Evolutionary conservation across 1,284 basidiomycete genomes (phyloP).

Genomic region (Cryptococcus jaspeensis): DNA sequence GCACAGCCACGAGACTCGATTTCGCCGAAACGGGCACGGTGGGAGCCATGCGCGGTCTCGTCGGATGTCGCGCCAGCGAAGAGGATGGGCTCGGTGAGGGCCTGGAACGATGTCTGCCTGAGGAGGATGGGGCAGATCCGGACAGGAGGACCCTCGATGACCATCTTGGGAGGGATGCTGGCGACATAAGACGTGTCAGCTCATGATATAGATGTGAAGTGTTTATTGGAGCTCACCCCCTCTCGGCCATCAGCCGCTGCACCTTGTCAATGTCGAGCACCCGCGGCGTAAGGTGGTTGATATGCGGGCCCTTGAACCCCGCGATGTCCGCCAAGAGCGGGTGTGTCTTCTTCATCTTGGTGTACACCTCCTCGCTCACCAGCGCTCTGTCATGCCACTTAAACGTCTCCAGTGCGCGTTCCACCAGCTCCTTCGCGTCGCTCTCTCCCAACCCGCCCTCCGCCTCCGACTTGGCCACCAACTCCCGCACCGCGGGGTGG

Average conservation of each 20-base stretch:
- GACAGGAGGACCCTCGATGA: slow-evolving; percentile 51
- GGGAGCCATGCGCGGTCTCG: slow-evolving; percentile 27
- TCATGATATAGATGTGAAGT: neutral
- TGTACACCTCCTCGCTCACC: slow-evolving; percentile 43
- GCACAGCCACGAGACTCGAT: slow-evolving; percentile 53
- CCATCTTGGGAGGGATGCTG: slow-evolving; percentile 51
- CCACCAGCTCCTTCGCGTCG: slow-evolving; percentile 42
- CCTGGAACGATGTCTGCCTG: slow-evolving; percentile 53
- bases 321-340: slow-evolving; percentile 52
- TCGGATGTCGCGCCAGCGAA: slow-evolving; percentile 30
- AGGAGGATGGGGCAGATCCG: slow-evolving; percentile 49
- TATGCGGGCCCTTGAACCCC: slow-evolving; percentile 52
- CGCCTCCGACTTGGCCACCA: slow-evolving; percentile 43
- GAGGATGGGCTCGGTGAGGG: slow-evolving; percentile 48
- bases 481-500: slow-evolving; percentile 32
- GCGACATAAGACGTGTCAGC: neutral
- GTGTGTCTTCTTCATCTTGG: slow-evolving; percentile 40
- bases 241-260: slow-evolving; percentile 46
- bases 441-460: slow-evolving; percentile 29
- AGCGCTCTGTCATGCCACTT: slow-evolving; percentile 50
- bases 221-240: slow-evolving; percentile 26
- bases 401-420: slow-evolving; percentile 49
- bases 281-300: slow-evolving; percentile 54
- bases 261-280: slow-evolving; percentile 53
- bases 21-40: slow-evolving; percentile 54